Percentiles rank a stretch among this genome's conserved stretches.
Conservation (phyloP, 202 grass and related monocot genomes). For the Schoenoplectus triqueter region DNA sequence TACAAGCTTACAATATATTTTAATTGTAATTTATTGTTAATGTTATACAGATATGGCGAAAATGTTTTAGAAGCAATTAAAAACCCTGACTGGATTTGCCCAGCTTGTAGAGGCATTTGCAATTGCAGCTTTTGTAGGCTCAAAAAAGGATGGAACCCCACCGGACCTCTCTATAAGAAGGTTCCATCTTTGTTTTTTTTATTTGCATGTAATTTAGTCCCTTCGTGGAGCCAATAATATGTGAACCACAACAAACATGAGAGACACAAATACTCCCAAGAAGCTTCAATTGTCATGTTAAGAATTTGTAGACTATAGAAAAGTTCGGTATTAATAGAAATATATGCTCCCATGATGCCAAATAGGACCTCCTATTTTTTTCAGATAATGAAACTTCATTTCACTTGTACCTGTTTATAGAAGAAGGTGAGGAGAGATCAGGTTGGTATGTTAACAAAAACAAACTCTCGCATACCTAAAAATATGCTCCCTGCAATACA, state of each 20-base stretch:
- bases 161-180: constrained; percentile 64
- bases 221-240: neutral
- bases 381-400: too few species aligned
- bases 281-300: neutral
- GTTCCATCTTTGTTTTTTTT: constrained; percentile 32
- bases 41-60: constrained; percentile 83
- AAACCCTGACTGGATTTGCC: constrained; percentile 82
- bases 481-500: neutral
- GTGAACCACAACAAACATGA: neutral
- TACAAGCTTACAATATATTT: neutral
- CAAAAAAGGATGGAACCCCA: constrained; percentile 92
- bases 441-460: neutral
- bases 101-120: constrained; percentile 89
- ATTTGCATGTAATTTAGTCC: neutral
- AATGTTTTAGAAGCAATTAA: constrained; percentile 89
- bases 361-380: too few species aligned
- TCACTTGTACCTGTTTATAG: too few species aligned
- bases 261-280: neutral
- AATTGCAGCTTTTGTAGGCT: constrained; percentile 94
- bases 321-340: neutral
- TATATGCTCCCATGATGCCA: constrained; percentile 6
- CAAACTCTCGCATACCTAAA: neutral
- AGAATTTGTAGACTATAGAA: neutral
- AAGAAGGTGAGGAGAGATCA: too few species aligned
- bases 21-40: constrained; percentile 32